phyloP scores from a whole-genome alignment of 2,329 filamentous ascomycete genomes.

The Fusarium tanahbumbuense region DNA sequence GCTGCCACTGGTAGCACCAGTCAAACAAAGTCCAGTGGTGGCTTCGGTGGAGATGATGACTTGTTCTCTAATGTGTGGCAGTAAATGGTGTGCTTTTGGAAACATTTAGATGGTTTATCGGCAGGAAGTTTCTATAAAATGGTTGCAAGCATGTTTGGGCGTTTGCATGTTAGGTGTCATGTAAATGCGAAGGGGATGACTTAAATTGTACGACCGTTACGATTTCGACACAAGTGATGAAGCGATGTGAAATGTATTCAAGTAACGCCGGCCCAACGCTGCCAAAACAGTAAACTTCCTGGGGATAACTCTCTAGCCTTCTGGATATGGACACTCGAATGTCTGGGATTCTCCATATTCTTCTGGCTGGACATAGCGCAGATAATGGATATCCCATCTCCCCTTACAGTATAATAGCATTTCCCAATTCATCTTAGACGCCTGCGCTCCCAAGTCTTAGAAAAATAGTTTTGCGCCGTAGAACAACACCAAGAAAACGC shows the following conservation, averaged over 20 bases:
- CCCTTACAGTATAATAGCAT: slow-evolving; percentile 2
- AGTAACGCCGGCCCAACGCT: slow-evolving; percentile 38
- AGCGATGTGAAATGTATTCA: slow-evolving; percentile 37
- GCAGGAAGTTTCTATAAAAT: slow-evolving; percentile 41
- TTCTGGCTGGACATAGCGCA: background rate
- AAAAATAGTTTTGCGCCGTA: slow-evolving; percentile 75
- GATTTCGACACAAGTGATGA: slow-evolving; percentile 8
- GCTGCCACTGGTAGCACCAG: slow-evolving; percentile 54
- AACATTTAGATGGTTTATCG: slow-evolving; percentile 26
- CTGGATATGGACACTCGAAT: slow-evolving; percentile 5
- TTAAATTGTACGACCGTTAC: slow-evolving; percentile 31
- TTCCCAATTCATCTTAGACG: background rate
- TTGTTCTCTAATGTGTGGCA: slow-evolving; percentile 97
- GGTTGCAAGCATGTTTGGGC: slow-evolving; percentile 48
- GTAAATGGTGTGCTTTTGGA: slow-evolving; percentile 55
- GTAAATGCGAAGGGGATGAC: slow-evolving; percentile 46
- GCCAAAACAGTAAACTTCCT: slow-evolving; percentile 26
- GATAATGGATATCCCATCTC: background rate
- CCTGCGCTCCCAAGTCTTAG: slow-evolving; percentile 47
- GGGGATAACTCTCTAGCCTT: slow-evolving; percentile 9
- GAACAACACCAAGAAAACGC: slow-evolving; percentile 77
- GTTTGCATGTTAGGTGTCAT: slow-evolving; percentile 51
- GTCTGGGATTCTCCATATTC: background rate
- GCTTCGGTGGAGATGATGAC: slow-evolving; percentile 80
- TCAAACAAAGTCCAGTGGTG: slow-evolving; percentile 64